These are phyloP conservation scores for Thalassiosira profunda DNA, from an alignment of 108 stramenopile genomes.

Conservation along the genomic window DNA sequence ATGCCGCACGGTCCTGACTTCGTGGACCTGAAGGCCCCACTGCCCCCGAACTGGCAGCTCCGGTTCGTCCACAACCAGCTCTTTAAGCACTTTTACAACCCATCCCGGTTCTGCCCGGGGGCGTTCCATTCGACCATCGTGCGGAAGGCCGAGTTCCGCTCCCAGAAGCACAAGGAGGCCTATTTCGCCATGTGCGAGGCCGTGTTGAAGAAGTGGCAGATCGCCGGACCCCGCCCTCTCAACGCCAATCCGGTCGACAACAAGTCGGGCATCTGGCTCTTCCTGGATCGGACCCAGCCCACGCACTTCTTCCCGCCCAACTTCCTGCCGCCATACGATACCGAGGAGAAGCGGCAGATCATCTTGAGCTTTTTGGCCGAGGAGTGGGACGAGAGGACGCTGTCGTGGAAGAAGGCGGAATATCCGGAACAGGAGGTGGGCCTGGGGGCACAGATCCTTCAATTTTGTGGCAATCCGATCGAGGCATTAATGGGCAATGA, in stretches of 20 bases:
- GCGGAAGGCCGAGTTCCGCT: slow-evolving; percentile 89
- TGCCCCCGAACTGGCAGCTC: slow-evolving; percentile 85
- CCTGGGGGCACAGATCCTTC: slow-evolving; percentile 9
- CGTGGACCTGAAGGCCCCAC: slow-evolving; percentile 47
- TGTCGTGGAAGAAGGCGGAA: slow-evolving; percentile 70
- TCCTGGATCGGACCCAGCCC: slow-evolving; percentile 79
- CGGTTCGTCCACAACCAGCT: slow-evolving; percentile 91
- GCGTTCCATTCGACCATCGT: slow-evolving; percentile 90
- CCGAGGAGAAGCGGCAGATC: slow-evolving; percentile 73
- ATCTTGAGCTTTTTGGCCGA: slow-evolving; percentile 79
- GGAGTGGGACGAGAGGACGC: slow-evolving; percentile 83
- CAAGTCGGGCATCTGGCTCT: slow-evolving; percentile 79
- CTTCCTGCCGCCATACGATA: slow-evolving; percentile 89
- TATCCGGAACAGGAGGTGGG: slow-evolving; percentile 28
- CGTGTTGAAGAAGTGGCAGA: slow-evolving; percentile 63
- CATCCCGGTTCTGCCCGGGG: slow-evolving; percentile 86
- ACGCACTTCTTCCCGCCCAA: slow-evolving; percentile 88
- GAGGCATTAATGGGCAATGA: slow-evolving; percentile 26
- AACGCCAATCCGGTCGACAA: slow-evolving; percentile 57
- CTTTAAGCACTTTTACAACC: slow-evolving; percentile 75
- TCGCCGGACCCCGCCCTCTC: slow-evolving; percentile 68
- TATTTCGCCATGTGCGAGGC: slow-evolving; percentile 65
- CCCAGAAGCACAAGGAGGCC: slow-evolving; percentile 50
- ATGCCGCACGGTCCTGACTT: slow-evolving; percentile 70
- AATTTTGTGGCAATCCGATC: slow-evolving; percentile 45